phyloP scores from a whole-genome alignment of 169 alveolate genomes.

The Fabrea salina region DNA sequence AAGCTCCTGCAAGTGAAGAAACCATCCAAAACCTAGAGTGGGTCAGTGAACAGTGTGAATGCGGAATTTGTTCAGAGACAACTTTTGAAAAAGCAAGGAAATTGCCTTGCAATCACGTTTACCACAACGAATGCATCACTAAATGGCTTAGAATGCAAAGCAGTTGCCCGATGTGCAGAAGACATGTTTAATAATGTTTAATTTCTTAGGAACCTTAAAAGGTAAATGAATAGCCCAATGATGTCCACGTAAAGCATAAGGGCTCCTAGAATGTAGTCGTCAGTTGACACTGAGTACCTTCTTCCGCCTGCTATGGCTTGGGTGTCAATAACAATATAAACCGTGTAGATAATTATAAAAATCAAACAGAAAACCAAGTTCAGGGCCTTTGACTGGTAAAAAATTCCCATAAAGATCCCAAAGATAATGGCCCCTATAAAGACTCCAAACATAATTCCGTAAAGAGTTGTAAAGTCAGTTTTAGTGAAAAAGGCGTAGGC shows the following conservation, averaged over 20 bases:
- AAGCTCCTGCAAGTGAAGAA: neutral
- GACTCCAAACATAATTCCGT: conserved; percentile 42
- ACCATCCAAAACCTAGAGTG: neutral
- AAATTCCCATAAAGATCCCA: conserved; percentile 37
- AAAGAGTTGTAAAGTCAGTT: conserved; percentile 53
- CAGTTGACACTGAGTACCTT: conserved; percentile 57
- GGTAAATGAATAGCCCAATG: conserved; percentile 60
- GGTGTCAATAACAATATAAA: conserved; percentile 75
- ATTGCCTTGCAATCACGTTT: conserved; percentile 18
- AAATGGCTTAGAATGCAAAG: neutral
- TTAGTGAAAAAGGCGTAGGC: conserved; percentile 65
- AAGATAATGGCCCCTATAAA: conserved; percentile 22
- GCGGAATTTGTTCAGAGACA: neutral
- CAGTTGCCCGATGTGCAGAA: conserved; percentile 30
- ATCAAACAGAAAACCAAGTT: conserved; percentile 42
- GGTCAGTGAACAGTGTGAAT: neutral
- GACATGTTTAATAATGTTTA: neutral
- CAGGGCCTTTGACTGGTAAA: neutral
- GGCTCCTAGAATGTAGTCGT: conserved; percentile 82
- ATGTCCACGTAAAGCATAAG: conserved; percentile 74
- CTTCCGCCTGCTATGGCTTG: conserved; percentile 69
- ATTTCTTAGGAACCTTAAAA: conserved; percentile 48
- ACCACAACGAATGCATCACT: conserved; percentile 12
- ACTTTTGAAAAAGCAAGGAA: neutral
- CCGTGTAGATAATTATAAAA: conserved; percentile 54